Conservation (phyloP, 2,329 filamentous ascomycete genomes). For the Ascochyta koolunga region DNA sequence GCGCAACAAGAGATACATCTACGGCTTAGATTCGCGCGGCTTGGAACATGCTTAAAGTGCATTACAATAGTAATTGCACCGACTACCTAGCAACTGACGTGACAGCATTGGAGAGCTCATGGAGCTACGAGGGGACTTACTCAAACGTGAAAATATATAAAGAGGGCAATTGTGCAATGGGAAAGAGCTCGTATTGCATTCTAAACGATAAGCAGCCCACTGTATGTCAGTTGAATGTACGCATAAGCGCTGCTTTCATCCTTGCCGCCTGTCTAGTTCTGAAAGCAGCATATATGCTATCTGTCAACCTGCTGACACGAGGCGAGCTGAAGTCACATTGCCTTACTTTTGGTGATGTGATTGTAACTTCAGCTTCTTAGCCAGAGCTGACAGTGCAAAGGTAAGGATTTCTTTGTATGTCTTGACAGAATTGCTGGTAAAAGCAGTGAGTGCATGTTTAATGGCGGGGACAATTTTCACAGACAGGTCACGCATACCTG, state of each 20-base stretch:
- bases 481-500: slow-evolving; percentile 32
- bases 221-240: too few relatives aligned
- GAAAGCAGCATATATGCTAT: slow-evolving; percentile 41
- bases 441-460: slow-evolving; percentile 41
- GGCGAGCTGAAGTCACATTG: slow-evolving; percentile 37
- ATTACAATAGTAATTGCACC: too few relatives aligned
- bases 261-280: slow-evolving; percentile 29
- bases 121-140: too few relatives aligned
- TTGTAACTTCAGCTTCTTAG: slow-evolving; percentile 37
- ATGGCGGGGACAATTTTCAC: slow-evolving; percentile 35
- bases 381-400: slow-evolving; percentile 36
- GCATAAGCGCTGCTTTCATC: slow-evolving; percentile 37
- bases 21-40: too few relatives aligned
- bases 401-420: neutral
- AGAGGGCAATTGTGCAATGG: too few relatives aligned
- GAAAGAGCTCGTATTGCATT: too few relatives aligned
- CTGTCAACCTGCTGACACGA: slow-evolving; percentile 29
- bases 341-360: slow-evolving; percentile 40
- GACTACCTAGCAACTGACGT: too few relatives aligned
- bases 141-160: too few relatives aligned
- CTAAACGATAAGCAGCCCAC: too few relatives aligned
- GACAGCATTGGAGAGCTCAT: too few relatives aligned
- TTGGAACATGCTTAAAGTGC: too few relatives aligned
- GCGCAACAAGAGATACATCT: too few relatives aligned
- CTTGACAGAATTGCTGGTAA: neutral